Evolutionary conservation across 345 rosid species (phyloP), one percentile per base, ranked within the genome.

Genomic region (Ricinus communis): DNA sequence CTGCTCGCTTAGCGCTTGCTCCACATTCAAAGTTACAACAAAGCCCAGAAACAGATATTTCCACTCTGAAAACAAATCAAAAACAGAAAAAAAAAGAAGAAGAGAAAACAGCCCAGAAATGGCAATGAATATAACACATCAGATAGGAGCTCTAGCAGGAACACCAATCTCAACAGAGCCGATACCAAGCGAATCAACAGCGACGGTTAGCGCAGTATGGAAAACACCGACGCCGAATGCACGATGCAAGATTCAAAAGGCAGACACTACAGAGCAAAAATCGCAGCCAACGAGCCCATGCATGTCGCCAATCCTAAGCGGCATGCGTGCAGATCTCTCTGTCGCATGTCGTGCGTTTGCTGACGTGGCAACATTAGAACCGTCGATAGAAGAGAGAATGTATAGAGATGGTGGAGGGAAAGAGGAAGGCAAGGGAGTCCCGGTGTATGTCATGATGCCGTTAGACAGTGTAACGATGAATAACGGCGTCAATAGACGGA

Each of bases 371-470:
- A 14, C 24, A 71, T 74, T 45, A 69, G 70, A 59, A 66, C 81
- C 68, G 62, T 69, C 75, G 0, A 47, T 47, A 25, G 83, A 56
- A 28, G 71, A 71, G 78, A 71, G 70, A 53, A 47, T 79, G 68
- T 56, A 77, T 71, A 70, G 31, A 58, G 86, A 78, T 62, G 85
- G 84, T n/a, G 8, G 13, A 18, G 73, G 28, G 4, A 72, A 54
- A 60, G 73, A 58, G 24, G 73, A 74, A 66, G 84, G 82, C 41
- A 73, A 49, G 51, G 95, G 96, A 16, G 99, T 95, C 60, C 99
- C 99, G 66, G 99, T 95, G 54, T 95, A 71, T 71, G 97, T 95
- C 60, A 95, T 95, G 99, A 95, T 95, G 99, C 99, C 97, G 79
- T 75, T 92, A 78, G 99, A 95, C 68, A 89, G 97, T 76, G 97